phyloP scores from a whole-genome alignment of 495 filamentous ascomycete species.

The Aspergillus nidulans region DNA sequence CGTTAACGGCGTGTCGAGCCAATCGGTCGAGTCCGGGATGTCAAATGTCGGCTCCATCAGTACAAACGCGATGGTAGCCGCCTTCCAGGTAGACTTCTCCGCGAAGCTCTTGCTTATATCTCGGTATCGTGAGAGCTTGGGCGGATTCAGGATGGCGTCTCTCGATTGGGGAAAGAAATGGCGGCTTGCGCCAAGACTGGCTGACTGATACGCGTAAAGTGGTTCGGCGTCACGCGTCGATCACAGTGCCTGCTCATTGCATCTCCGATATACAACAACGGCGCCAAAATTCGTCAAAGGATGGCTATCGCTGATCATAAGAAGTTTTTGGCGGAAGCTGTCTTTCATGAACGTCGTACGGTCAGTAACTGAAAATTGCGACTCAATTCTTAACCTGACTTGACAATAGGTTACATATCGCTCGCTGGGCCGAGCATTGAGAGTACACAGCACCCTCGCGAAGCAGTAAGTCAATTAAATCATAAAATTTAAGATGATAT shows the following conservation, averaged over 20 bases:
- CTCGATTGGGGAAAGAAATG: background rate
- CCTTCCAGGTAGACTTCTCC: background rate
- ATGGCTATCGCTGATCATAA: slow-evolving; percentile 58
- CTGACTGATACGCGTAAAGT: slow-evolving; percentile 52
- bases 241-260: slow-evolving; percentile 5
- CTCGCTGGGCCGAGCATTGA: slow-evolving; percentile 68
- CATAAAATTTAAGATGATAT: background rate
- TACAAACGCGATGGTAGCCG: background rate
- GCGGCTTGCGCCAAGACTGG: slow-evolving; percentile 29
- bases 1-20: slow-evolving; percentile 74
- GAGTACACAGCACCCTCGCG: slow-evolving; percentile 75
- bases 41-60: slow-evolving; percentile 51
- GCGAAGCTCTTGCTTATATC: background rate
- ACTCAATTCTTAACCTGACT: background rate
- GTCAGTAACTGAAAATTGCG: slow-evolving; percentile 43
- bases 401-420: slow-evolving; percentile 74
- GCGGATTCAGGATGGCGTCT: background rate
- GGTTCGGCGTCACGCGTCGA: slow-evolving; percentile 34
- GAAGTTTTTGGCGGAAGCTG: slow-evolving; percentile 66
- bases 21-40: slow-evolving; percentile 87
- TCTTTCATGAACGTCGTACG: slow-evolving; percentile 71
- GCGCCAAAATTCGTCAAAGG: background rate
- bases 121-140: background rate
- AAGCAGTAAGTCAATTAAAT: slow-evolving; percentile 60
- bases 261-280: background rate